Base-by-base conservation (phyloP, 2,329 filamentous ascomycete species). In the Pseudocercospora fuligena region DNA sequence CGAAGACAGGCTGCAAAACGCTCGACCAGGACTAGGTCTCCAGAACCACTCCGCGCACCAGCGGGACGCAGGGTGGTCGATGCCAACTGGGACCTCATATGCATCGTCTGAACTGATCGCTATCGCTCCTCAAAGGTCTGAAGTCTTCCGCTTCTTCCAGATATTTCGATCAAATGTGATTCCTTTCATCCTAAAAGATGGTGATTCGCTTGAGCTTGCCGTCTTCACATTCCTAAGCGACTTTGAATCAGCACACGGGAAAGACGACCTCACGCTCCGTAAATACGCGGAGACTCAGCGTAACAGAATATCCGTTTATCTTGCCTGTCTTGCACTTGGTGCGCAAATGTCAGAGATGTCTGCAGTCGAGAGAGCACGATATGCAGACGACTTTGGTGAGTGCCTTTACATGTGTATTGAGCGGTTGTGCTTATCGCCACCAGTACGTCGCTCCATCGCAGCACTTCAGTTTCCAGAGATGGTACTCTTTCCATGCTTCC, bases 311-410 rank as follows among this genome's bases (percentile, higher is more conserved):
- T 31, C 27, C 6, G 27, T 58, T 2, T 58, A 40, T 36, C 27
- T 58, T 0, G 23, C 54, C 6, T 21, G 16, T 25, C 29, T 58
- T 1, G 54, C 54, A 3, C 54, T 58, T 21, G 54, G 54, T 21
- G 54, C 54, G 16, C 54, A 58, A 40, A 33, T 58, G n/a, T 58
- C 54, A 11, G 54, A 58, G 11, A 16, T 58, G 11, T n/a, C 54
- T 21, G n/a, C 19, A 9, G 54, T 9, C 12, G 54, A 58, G 19
- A 25, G 54, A 58, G n/a, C 54, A 9, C 27, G 19, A 14, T 23
- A 33, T 31, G 27, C 23, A 5, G 27, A 58, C 31, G 54, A 58
- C 3, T 58, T 58, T 19, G 33, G 54, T 58, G 21, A 33, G 54
- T 5, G n/a, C 14, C 19, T 21, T n/a, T 7, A 14, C n/a, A 7